Percentiles rank a stretch among this genome's conserved stretches.
Conservation (phyloP, 2,329 filamentous ascomycete species). For the Exophiala viscosa region DNA sequence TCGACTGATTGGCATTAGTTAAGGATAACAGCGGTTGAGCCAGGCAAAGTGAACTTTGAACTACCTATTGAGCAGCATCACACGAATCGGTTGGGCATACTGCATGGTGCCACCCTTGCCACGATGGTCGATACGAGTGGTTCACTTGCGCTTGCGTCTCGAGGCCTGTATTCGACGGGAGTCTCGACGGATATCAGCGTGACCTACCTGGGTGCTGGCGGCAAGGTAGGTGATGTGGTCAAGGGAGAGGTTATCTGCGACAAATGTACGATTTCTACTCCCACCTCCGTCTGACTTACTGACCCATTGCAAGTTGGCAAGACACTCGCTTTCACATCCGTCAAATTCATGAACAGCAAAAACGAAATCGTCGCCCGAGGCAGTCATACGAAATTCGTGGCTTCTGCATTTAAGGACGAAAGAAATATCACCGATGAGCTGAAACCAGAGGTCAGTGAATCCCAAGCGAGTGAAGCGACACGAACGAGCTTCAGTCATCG, state of each 20-base stretch:
- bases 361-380: slow-evolving; percentile 61
- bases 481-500: slow-evolving; percentile 11
- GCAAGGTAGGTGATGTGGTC: slow-evolving; percentile 59
- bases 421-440: slow-evolving; percentile 60
- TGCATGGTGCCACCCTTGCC: slow-evolving; percentile 65
- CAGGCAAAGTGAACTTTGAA: slow-evolving; percentile 62
- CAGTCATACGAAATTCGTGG: slow-evolving; percentile 65
- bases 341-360: slow-evolving; percentile 58
- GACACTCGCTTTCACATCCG: slow-evolving; percentile 61
- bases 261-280: slow-evolving; percentile 49
- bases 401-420: slow-evolving; percentile 59
- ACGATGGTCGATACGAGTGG: slow-evolving; percentile 65
- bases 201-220: slow-evolving; percentile 62
- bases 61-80: slow-evolving; percentile 63
- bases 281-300: not conserved
- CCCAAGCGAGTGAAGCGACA: slow-evolving; percentile 18
- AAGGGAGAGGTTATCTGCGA: slow-evolving; percentile 62
- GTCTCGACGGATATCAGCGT: slow-evolving; percentile 66
- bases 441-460: slow-evolving; percentile 35
- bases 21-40: slow-evolving; percentile 57
- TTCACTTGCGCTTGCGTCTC: slow-evolving; percentile 62
- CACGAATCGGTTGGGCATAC: slow-evolving; percentile 62
- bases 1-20: slow-evolving; percentile 43
- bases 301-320: slow-evolving; percentile 54
- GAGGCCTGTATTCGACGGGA: slow-evolving; percentile 62